Conservation (phyloP, 371 early-diverging fungal genomes). For the Rhizopus delemar region DNA sequence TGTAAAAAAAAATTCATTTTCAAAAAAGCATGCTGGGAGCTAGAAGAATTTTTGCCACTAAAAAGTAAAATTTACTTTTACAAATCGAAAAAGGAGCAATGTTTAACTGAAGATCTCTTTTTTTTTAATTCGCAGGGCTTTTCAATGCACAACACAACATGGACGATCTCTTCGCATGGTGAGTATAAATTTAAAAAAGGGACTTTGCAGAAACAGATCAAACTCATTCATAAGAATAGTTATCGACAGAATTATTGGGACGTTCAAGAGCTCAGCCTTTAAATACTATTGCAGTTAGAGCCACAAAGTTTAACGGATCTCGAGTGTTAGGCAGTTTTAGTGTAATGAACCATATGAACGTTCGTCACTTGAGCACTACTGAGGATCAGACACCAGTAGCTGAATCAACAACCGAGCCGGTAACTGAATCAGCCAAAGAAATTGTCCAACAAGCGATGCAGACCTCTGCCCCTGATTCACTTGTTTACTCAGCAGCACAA, state of each 20-base stretch:
- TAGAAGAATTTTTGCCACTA: constrained; percentile 1
- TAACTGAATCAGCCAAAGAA: constrained; percentile 21
- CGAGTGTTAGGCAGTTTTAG: constrained; percentile 19
- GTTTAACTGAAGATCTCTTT: background rate
- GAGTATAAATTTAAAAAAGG: constrained; percentile 5
- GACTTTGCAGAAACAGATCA: background rate
- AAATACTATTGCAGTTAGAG: constrained; percentile 19
- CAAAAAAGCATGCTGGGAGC: constrained; percentile 1
- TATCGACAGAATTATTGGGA: constrained; percentile 25
- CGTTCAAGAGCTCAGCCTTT: constrained; percentile 14
- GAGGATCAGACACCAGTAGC: background rate
- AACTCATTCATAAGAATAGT: constrained; percentile 8
- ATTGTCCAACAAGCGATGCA: constrained; percentile 27
- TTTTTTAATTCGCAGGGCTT: constrained; percentile 5
- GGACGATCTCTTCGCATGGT: constrained; percentile 22
- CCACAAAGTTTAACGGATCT: constrained; percentile 14
- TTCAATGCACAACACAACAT: constrained; percentile 15
- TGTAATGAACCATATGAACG: constrained; percentile 15
- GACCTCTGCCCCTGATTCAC: constrained; percentile 47
- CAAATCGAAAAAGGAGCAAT: background rate
- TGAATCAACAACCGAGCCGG: background rate
- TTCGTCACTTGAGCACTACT: constrained; percentile 22
- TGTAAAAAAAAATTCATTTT: background rate
- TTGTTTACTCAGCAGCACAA: constrained; percentile 57
- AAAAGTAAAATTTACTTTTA: constrained; percentile 2